Evolutionary conservation across 1,284 basidiomycete genomes (phyloP), one percentile per base, ranked within the genome.

Genomic region (Cystobasidium sp.): DNA sequence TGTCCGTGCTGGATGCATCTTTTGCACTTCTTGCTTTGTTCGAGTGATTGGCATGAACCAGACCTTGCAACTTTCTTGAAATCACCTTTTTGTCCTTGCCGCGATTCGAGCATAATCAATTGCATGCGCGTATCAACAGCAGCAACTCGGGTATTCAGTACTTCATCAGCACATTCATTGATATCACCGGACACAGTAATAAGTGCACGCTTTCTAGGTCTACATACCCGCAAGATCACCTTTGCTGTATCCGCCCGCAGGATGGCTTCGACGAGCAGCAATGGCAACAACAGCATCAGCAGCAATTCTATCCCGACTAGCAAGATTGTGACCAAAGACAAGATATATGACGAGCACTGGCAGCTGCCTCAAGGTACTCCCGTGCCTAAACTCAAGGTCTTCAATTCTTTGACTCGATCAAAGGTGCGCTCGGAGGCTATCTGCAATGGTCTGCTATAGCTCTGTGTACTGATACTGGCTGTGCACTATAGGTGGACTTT

Each of bases 341-440:
- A 71, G 59, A 61, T 53, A 22, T 71, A 63, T 41, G 69, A 71
- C 53, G 69, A 71, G 58, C 69, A 71, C 49, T 71, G 69, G 69
- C 69, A 71, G 61, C 69, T 52, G 69, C 69, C 69, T 39, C 14
- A 46, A 24, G 69, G 69, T 8, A 63, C 69, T 8, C 44, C 46
- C 10, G n/a, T 52, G 61, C 69, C 69, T 7, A 71, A 82, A 14
- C 82, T 99, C 74, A 92, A 90, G 82, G 87, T 99, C 55, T 97
- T 92, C 85, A 99, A 99, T 84, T 96, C 95, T 58, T 85, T 99
- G 78, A 98, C 96, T 46, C 88, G 90, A 78, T 88, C 89, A 47
- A 99, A 99, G 87, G 93, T 91, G 78, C 72, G 84, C 82, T 64
- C 74, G 24, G 20, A 49, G 69, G 20, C 71, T 53, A 56, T 61